Evolutionary conservation across 169 alveolate species (phyloP).

Genomic region (Perkinsus marinus): DNA sequence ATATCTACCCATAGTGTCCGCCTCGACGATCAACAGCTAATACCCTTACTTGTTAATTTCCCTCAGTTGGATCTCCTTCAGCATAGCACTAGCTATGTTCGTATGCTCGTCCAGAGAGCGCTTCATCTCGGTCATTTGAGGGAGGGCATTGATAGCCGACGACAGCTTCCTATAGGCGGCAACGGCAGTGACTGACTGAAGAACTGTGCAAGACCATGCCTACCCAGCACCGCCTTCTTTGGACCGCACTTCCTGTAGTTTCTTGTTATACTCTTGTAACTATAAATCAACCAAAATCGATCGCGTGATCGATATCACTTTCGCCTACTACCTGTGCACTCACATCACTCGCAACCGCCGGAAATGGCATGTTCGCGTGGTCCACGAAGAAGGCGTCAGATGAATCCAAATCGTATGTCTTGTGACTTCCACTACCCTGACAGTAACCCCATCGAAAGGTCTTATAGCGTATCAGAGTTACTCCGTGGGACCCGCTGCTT

Average conservation of each 20-base stretch:
- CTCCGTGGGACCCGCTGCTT: background rate
- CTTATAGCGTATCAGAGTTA: background rate
- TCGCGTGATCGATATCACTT: background rate
- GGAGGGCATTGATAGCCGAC: conserved; percentile 29
- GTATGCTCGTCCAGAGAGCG: conserved; percentile 40
- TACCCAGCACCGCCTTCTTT: background rate
- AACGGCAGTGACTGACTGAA: background rate
- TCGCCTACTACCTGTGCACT: background rate
- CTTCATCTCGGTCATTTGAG: conserved; percentile 38
- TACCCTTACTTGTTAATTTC: conserved; percentile 11
- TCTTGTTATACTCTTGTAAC: conserved; percentile 4
- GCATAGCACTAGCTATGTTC: conserved; percentile 33
- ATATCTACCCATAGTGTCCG: background rate
- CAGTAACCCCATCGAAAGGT: background rate
- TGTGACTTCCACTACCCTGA: conserved; percentile 4
- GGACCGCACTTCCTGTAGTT: background rate
- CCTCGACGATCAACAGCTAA: background rate
- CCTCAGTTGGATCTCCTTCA: conserved; percentile 23
- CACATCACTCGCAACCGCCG: background rate
- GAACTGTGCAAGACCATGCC: background rate
- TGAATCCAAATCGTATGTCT: conserved; percentile 24
- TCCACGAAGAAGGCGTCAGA: background rate
- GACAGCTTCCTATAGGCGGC: background rate
- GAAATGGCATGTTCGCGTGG: background rate
- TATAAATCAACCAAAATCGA: background rate